Evolutionary conservation across 2,329 filamentous ascomycete genomes (phyloP), one percentile per base, ranked within the genome.

Genomic region (Apiospora aurea): DNA sequence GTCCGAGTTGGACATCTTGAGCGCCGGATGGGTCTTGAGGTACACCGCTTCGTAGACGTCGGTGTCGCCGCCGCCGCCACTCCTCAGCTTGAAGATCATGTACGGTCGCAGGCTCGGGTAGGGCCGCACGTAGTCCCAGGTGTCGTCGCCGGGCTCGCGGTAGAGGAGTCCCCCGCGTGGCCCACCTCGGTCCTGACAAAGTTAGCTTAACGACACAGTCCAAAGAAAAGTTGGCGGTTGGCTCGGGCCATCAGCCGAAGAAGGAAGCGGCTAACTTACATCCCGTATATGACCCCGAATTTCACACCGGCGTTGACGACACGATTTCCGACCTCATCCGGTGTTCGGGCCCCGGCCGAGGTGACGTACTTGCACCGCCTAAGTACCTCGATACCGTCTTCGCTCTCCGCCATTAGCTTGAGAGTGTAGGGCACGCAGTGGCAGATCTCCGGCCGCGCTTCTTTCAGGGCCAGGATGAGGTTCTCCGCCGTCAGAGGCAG

Each of bases 71-170:
- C 81, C 80, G 38, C 49, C 51, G 1, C 29, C 26, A 2, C 21
- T 44, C 69, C 29, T 29, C 66, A 81, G 81, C 79, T 64, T 41
- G 57, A 85, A 84, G 73, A 76, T 76, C 67, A 85, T 78, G 70
- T 82, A 81, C 1, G 79, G 73, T 6, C 73, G 75, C 14, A 84
- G 75, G 67, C 80, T 81, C 8, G 76, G 79, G 53, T 82, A 84
- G 24, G 82, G 81, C 18, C 79, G 77, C 67, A 85, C 72, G 72
- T 85, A 85, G 43, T 83, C 80, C 84, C 84, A 85, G n/a, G 80
- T 77, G 18, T 81, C 79, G 66, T 84, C 82, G 1, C 74, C 78
- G 3, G 76, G 77, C 2, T 81, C 80, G 13, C 83, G 81, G 57
- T 64, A 64, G 49, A 84, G 1, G 83, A 85, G 70, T 84, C 83